These are phyloP conservation scores for Hydrangea macrophylla DNA, from an alignment of 148 eudicot genomes.

Conservation along the genomic window DNA sequence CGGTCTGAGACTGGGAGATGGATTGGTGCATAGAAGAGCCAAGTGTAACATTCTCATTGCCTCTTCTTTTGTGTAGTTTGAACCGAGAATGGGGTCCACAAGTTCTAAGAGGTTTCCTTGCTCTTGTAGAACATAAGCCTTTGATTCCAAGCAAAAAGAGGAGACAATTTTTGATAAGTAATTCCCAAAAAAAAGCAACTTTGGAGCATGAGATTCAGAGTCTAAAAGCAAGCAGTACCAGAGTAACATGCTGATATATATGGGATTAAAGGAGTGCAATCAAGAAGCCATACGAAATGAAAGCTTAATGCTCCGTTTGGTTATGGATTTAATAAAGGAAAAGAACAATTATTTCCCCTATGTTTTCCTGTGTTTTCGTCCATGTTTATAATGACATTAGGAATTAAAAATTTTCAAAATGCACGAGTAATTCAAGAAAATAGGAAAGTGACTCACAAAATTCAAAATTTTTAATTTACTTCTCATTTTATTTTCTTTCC, in stretches of 20 bases:
- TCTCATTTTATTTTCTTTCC: too few species aligned
- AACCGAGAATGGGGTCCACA: conserved; percentile 43
- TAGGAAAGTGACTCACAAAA: too few species aligned
- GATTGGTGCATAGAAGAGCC: conserved; percentile 34
- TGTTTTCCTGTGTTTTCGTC: too few species aligned
- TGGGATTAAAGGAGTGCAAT: neutral
- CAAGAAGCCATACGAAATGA: neutral
- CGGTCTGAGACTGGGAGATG: conserved; percentile 37
- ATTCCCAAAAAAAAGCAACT: neutral
- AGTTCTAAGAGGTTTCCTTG: conserved; percentile 53
- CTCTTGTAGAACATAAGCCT: conserved; percentile 65
- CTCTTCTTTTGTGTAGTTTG: conserved; percentile 36
- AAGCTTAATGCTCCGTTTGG: too few species aligned
- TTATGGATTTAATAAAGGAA: too few species aligned
- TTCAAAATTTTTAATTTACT: too few species aligned
- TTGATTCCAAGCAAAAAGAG: conserved; percentile 9
- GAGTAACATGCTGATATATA: neutral
- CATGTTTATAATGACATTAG: too few species aligned
- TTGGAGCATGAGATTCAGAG: neutral
- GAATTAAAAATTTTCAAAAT: too few species aligned
- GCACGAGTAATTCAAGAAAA: too few species aligned
- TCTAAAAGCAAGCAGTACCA: neutral
- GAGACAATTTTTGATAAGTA: neutral
- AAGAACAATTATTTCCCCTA: too few species aligned
- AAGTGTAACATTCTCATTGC: conserved; percentile 28